phyloP scores from a whole-genome alignment of 176 grass and related monocot species.

The Musa beccarii region DNA sequence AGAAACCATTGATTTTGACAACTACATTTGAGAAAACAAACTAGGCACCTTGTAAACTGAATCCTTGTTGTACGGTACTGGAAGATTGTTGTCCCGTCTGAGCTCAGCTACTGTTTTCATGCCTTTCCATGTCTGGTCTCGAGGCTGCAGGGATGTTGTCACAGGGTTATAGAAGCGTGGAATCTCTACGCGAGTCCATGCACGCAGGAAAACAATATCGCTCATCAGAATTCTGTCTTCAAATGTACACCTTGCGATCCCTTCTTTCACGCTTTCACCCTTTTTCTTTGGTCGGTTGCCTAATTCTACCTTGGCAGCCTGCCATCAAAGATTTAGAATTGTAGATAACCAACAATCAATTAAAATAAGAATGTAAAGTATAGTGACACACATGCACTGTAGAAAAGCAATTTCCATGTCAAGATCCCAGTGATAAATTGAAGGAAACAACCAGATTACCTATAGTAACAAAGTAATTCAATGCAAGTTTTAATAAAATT shows the following conservation, averaged over 20 bases:
- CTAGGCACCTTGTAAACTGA: constrained; percentile 69
- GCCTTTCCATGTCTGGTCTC: constrained; percentile 57
- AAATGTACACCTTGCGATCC: constrained; percentile 91
- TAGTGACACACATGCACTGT: too few relatives aligned
- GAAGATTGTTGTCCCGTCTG: constrained; percentile 44
- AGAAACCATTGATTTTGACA: neutral
- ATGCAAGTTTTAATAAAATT: neutral
- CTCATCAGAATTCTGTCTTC: constrained; percentile 98
- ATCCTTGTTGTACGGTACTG: constrained; percentile 75
- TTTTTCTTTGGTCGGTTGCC: constrained; percentile 59
- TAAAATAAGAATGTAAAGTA: neutral
- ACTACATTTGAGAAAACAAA: neutral
- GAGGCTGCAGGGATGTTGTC: constrained; percentile 40
- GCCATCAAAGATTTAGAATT: constrained; percentile 4
- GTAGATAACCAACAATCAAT: neutral
- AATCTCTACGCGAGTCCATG: constrained; percentile 82
- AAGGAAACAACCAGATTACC: neutral
- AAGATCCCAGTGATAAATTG: too few relatives aligned
- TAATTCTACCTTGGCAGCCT: constrained; percentile 68
- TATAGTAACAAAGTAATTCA: neutral
- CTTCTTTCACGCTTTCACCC: constrained; percentile 58
- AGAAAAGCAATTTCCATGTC: neutral
- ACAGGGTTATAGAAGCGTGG: constrained; percentile 29
- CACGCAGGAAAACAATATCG: constrained; percentile 91
- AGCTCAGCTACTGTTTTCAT: constrained; percentile 83